Evolutionary conservation across 768 basidiomycete species (phyloP), one percentile per base, ranked within the genome.

Genomic region (Lepiota subincarnata): DNA sequence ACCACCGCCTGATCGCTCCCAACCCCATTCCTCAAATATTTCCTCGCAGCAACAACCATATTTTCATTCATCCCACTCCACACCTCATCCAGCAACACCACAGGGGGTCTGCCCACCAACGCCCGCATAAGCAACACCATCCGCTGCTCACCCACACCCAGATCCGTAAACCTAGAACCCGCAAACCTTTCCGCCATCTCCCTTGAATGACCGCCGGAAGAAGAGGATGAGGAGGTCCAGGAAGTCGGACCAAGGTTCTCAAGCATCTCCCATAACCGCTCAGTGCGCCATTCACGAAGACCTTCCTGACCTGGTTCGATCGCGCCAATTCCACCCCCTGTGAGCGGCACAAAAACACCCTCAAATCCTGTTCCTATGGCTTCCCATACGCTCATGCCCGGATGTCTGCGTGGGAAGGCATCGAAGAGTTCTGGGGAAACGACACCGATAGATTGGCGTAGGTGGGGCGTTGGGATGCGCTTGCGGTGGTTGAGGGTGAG

Each of bases 351-450:
- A 69, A 88, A 98, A 10, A 81, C 81, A n/a, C 91, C 91, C 38
- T 89, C 85, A 61, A 93, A 98, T 0, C 95, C 96, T 0, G 93
- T 92, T 0, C 82, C 89, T 39, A 98, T 72, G 1, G 84, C 89
- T 55, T 96, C 87, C 75, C 82, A 82, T 0, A 91, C 89, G 19
- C 72, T 76, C 72, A 89, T 81, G 4, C 73, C 71, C 0, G 72
- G 78, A 62, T 69, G 63, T 34, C 86, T 77, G 16, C 90, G 70
- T 1, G 96, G 96, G 67, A 96, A 98, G 4, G 94, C 89, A 58
- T 92, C 89, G 62, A 84, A 88, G 53, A 98, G 76, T 67, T 99
- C 96, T 0, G 96, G 96, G 1, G 87, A 89, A 59, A 90, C 80
- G 59, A 91, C 81, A 0, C 93, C 92, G 56, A 93, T 86, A 26